Evolutionary conservation across 768 basidiomycete genomes (phyloP), one percentile per base, ranked within the genome.

Genomic region (Gelatoporia subvermispora): DNA sequence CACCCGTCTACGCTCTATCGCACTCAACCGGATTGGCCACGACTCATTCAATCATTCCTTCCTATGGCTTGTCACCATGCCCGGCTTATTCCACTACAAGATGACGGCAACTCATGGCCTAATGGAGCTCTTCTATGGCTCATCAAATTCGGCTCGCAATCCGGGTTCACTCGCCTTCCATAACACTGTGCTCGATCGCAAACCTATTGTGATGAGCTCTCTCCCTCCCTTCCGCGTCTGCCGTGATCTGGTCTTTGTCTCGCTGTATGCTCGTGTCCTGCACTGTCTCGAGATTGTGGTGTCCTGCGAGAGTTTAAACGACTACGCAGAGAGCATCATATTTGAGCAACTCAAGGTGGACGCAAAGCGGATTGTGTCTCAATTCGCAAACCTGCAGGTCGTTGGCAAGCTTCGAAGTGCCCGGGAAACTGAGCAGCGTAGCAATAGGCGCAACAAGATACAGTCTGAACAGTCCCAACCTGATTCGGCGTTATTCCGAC

Each of bases 41-140:
- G 63, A 68, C 41, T 37, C 25, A 15, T 61, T 62, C 0, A 53
- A 51, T 17, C 23, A 50, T 3, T 58, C 59, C 0, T 67, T 63
- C 41, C 52, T 57, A 0, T 59, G 63, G 54, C 58, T 41, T 3
- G 52, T 56, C 1, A 65, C 59, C 54, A 52, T 65, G 16, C 65
- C 65, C 0, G 71, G 69, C 0, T 55, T 72, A 1, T 72, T 72
- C 53, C 70, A 72, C 47, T 61, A 47, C 11, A 67, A 71, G 43
- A 68, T 73, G 23, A 64, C 68, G 1, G 64, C 67, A 18, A 52
- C 60, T 3, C 59, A 61, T 35, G 66, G 66, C 0, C 39, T 61
- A 4, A 43, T 73, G 5, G 45, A 61, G 11, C 64, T 56, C 0
- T 69, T 70, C 48, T 69, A 49, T 36, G 70, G 69, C 3, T 58